These are phyloP conservation scores for Phaeosphaeria sp. DNA, from an alignment of 2,329 filamentous ascomycete species.

Conservation along the genomic window DNA sequence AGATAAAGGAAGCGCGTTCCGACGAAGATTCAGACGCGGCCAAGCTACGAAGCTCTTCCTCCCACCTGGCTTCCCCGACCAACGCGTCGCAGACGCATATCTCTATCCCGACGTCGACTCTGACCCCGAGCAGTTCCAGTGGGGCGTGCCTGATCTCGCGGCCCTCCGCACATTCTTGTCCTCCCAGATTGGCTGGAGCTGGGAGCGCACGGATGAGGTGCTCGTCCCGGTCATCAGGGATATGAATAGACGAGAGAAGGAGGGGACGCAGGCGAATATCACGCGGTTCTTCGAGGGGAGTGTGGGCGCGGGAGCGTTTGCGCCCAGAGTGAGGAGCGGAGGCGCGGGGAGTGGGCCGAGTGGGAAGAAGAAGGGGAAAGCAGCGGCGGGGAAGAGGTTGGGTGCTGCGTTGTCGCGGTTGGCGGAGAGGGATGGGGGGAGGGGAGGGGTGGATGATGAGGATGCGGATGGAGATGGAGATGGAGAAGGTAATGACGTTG, in stretches of 20 bases:
- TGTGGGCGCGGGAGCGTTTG: constrained; percentile 75
- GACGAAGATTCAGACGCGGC: constrained; percentile 82
- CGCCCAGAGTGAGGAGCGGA: constrained; percentile 67
- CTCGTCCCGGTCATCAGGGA: constrained; percentile 93
- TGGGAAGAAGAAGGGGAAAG: constrained; percentile 49
- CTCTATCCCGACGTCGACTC: constrained; percentile 83
- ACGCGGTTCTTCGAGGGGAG: constrained; percentile 86
- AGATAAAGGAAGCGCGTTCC: constrained; percentile 68
- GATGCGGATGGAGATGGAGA: constrained; percentile 21
- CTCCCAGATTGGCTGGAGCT: constrained; percentile 89
- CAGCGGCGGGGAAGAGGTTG: constrained; percentile 40
- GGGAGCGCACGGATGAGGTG: constrained; percentile 92
- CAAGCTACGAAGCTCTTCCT: constrained; percentile 88
- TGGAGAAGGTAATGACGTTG: constrained; percentile 4
- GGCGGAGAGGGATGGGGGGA: constrained; percentile 37
- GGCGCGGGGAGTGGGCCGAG: constrained; percentile 62
- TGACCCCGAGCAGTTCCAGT: constrained; percentile 81
- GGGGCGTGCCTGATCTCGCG: constrained; percentile 93
- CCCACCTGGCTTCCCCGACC: constrained; percentile 78
- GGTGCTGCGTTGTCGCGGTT: constrained; percentile 42
- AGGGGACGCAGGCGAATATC: constrained; percentile 95
- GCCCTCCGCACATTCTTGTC: constrained; percentile 85
- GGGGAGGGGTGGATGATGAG: constrained; percentile 26
- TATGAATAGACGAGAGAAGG: constrained; percentile 86
- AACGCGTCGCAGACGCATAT: constrained; percentile 83